Percentiles rank a stretch among this genome's conserved stretches.
These are phyloP conservation scores for Rhododendron griersonianum DNA, from an alignment of 148 eudicot genomes.

Conservation along the genomic window DNA sequence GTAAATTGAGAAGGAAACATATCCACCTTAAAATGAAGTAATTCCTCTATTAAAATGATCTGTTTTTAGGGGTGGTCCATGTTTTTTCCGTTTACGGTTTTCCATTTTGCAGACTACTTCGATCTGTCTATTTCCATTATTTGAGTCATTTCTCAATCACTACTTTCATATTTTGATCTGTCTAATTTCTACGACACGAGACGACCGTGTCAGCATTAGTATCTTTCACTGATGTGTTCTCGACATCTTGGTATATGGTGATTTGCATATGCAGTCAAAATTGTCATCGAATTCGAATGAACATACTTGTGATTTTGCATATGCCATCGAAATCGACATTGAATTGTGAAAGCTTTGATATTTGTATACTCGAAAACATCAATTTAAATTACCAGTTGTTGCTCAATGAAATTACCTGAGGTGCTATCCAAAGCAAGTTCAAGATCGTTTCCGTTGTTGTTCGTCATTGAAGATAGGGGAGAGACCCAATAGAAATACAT, in stretches of 20 bases:
- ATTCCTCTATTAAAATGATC: background rate
- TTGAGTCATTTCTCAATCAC: background rate
- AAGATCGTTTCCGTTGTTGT: constrained; percentile 29
- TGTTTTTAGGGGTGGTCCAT: no score
- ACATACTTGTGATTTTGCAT: background rate
- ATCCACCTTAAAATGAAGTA: background rate
- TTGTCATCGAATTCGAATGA: background rate
- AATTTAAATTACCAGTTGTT: background rate
- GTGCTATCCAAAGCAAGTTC: constrained; percentile 29
- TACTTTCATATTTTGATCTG: background rate
- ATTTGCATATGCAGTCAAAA: background rate
- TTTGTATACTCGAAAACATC: background rate
- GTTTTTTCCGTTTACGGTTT: background rate
- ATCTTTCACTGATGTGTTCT: background rate
- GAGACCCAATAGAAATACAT: constrained; percentile 46
- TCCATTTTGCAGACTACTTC: background rate
- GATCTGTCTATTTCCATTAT: background rate
- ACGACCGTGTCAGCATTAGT: background rate
- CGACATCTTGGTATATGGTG: background rate
- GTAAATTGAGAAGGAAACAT: no score
- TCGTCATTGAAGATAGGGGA: constrained; percentile 18
- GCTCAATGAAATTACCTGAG: constrained; percentile 37
- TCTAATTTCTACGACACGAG: background rate
- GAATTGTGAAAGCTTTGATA: background rate
- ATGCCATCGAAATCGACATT: background rate